Evolutionary conservation across 345 rosid genomes (phyloP), one percentile per base, ranked within the genome.

Genomic region (Orychophragmus violaceus): DNA sequence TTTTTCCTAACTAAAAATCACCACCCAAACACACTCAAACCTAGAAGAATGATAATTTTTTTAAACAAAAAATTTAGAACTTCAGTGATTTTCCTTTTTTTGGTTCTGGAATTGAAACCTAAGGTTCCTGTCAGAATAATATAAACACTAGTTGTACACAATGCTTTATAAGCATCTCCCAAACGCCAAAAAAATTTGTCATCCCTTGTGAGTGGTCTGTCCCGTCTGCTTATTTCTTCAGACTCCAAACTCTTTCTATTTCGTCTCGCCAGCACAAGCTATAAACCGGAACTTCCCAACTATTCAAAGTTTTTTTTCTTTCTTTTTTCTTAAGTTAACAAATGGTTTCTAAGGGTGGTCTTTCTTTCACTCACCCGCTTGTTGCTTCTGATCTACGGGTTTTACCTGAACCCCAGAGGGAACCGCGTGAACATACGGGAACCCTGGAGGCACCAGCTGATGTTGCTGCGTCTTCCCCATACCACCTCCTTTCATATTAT

Each of bases 351-450:
- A 19, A 7, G 12, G 46, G 12, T 49, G n/a, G n/a, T n/a, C n/a
- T n/a, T n/a, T 9, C 51, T 27, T 61, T 85, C 81, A 93, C 77
- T 90, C 91, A 70, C 92, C 97, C 11, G 88, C 86, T 22, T 89
- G 93, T 62, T 88, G 95, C 58, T 88, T 90, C 74, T 90, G 89
- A 74, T 94, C 95, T 8, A 91, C 82, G 6, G 89, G 87, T 71
- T 90, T 94, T 59, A 82, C 91, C 79, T 84, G 98, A 57, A 80
- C 91, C 1, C 76, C 83, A 19, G 74, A 48, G 1, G 85, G 82
- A 49, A 81, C 85, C 28, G 88, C 51, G 24, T 86, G 88, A 2
- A 78, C 81, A 46, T 83, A 78, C 1, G 87, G 33, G 72, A 82
- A 88, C n/a, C 95, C 90, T 32, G 87, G 74, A 59, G 85, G 83